These are phyloP conservation scores for Mortierella sp. DNA, from an alignment of 371 early-diverging fungal genomes.

Conservation along the genomic window DNA sequence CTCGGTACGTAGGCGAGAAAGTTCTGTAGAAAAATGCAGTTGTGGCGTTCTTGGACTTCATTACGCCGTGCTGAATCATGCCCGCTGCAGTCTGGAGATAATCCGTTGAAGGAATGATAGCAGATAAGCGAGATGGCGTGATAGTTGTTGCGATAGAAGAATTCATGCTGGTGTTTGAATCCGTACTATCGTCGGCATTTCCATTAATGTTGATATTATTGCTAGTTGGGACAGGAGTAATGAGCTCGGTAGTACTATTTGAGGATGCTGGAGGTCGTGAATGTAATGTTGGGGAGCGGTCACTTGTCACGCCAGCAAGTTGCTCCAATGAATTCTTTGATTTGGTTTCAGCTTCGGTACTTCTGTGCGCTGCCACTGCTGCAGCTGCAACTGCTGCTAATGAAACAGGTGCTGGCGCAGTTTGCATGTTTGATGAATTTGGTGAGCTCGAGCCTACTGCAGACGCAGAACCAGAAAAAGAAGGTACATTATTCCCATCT, in stretches of 20 bases:
- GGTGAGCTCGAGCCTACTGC: background rate
- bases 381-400: background rate
- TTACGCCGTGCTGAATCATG: conserved; percentile 10
- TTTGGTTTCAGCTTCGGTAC: conserved; percentile 16
- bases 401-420: background rate
- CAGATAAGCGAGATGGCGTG: background rate
- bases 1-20: conserved; percentile 51
- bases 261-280: conserved; percentile 14
- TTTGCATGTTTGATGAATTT: background rate
- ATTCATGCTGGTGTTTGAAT: background rate
- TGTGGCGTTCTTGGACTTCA: conserved; percentile 31
- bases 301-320: background rate
- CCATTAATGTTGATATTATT: background rate
- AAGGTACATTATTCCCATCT: background rate
- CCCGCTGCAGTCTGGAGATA: conserved; percentile 2
- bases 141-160: conserved; percentile 26
- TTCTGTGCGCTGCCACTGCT: conserved; percentile 12
- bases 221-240: background rate
- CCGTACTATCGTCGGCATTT: background rate
- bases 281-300: background rate
- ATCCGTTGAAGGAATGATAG: conserved; percentile 4
- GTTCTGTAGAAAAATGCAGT: conserved; percentile 48
- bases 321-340: conserved; percentile 22
- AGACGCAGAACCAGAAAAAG: background rate
- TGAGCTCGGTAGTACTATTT: conserved; percentile 8